Conservation (phyloP, 169 alveolate species). For the Neospora caninum region DNA sequence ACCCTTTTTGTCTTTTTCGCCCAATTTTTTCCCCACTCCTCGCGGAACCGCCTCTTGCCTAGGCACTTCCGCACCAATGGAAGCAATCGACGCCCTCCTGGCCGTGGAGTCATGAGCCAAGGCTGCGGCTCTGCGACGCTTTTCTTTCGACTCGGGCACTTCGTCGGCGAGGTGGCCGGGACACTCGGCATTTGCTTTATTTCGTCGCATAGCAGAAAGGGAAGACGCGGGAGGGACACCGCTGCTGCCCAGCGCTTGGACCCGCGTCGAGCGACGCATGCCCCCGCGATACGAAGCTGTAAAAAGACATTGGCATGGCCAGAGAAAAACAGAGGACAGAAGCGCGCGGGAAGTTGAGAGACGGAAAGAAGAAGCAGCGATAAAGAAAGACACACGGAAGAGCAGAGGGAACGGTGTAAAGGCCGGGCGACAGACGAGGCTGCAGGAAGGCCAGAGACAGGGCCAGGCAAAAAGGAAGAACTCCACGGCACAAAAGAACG, state of each 20-base stretch:
- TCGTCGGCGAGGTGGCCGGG: neutral
- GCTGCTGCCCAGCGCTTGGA: neutral
- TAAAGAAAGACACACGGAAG: neutral
- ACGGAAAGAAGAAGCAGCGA: neutral
- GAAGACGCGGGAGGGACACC: neutral
- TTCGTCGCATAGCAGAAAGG: neutral
- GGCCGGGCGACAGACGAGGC: too few relatives aligned
- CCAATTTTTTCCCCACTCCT: too few relatives aligned
- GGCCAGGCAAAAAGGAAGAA: too few relatives aligned
- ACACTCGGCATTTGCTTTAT: neutral
- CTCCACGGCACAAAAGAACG: too few relatives aligned
- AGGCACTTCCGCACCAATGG: too few relatives aligned
- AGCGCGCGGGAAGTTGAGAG: neutral
- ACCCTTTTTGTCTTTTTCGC: too few relatives aligned
- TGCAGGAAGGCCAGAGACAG: too few relatives aligned
- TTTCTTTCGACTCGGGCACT: neutral
- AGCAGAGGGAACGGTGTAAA: neutral
- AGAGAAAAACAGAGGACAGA: too few relatives aligned
- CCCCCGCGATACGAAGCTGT: neutral
- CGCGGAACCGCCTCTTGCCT: too few relatives aligned
- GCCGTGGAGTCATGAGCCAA: too few relatives aligned
- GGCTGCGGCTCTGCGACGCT: neutral
- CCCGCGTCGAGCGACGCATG: neutral
- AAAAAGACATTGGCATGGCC: neutral
- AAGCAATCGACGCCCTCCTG: too few relatives aligned